A percentile compares a stretch with the other conserved stretches of the same genome.
Conservation (phyloP, 495 filamentous ascomycete genomes). For the Penicillium verhagenii region DNA sequence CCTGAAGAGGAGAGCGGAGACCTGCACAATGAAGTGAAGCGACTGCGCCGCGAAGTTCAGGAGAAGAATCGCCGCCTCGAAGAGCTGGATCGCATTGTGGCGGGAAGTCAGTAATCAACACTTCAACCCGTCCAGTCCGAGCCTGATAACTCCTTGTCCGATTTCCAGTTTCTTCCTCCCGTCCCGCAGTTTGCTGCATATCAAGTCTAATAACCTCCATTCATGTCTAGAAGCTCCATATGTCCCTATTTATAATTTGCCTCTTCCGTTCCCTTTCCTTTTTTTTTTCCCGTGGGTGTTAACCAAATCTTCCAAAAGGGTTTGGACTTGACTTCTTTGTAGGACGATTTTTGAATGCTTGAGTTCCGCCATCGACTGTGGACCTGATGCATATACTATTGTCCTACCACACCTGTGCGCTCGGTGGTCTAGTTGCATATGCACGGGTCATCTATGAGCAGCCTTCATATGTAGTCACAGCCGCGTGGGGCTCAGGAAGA, state of each 20-base stretch:
- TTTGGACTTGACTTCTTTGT: conserved; percentile 1
- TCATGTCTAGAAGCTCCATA: neutral
- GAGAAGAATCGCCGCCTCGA: conserved; percentile 49
- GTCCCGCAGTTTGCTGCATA: conserved; percentile 17
- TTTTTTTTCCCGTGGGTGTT: conserved; percentile 20
- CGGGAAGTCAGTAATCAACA: conserved; percentile 41
- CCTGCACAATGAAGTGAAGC: conserved; percentile 55
- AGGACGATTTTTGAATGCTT: too few species aligned
- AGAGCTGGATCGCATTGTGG: conserved; percentile 46
- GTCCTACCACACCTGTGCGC: too few species aligned
- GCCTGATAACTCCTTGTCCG: conserved; percentile 13
- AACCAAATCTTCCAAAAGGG: conserved; percentile 5
- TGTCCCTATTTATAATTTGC: neutral
- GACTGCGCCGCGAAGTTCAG: conserved; percentile 54
- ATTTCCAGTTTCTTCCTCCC: conserved; percentile 14
- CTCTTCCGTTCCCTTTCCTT: conserved; percentile 3
- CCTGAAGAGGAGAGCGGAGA: conserved; percentile 45
- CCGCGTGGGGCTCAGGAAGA: too few species aligned
- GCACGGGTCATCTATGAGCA: too few species aligned
- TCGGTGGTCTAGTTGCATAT: too few species aligned
- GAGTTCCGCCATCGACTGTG: too few species aligned
- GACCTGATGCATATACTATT: too few species aligned
- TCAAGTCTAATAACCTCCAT: too few species aligned
- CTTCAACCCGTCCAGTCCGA: conserved; percentile 28
- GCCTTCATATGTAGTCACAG: too few species aligned